Conservation (phyloP, 2,329 filamentous ascomycete species). For the Pestalotiopsis sp. region DNA sequence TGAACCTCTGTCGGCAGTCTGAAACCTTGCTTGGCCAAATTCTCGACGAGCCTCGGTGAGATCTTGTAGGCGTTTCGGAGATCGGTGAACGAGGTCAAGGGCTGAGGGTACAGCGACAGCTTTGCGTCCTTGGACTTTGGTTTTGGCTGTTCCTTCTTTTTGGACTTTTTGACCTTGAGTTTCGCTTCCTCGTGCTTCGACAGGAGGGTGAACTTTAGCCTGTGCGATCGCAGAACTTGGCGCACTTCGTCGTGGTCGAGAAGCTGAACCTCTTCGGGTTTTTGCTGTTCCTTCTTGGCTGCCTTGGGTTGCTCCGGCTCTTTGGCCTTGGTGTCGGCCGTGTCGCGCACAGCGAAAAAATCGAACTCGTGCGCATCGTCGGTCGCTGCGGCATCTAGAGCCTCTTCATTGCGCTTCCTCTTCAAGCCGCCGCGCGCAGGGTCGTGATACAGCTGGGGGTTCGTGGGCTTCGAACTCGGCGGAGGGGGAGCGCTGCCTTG, state of each 20-base stretch:
- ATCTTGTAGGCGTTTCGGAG: slow-evolving; percentile 72
- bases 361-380: slow-evolving; percentile 48
- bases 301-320: slow-evolving; percentile 22
- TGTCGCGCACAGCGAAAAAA: slow-evolving; percentile 56
- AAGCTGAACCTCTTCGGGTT: slow-evolving; percentile 29
- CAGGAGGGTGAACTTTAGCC: slow-evolving; percentile 82
- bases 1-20: slow-evolving; percentile 91
- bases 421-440: slow-evolving; percentile 47
- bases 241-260: slow-evolving; percentile 72
- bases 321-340: slow-evolving; percentile 23
- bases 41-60: slow-evolving; percentile 71
- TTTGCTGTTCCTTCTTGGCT: slow-evolving; percentile 6
- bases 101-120: slow-evolving; percentile 72
- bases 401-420: slow-evolving; percentile 52
- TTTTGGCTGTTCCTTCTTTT: slow-evolving; percentile 49
- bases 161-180: slow-evolving; percentile 53
- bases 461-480: slow-evolving; percentile 47
- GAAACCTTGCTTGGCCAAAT: slow-evolving; percentile 83
- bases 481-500: slow-evolving; percentile 30
- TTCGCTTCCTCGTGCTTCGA: slow-evolving; percentile 46
- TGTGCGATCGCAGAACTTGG: slow-evolving; percentile 74
- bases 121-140: slow-evolving; percentile 53
- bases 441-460: slow-evolving; percentile 71
- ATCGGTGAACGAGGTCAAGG: slow-evolving; percentile 74
- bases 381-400: slow-evolving; percentile 26